Conservation (phyloP, 768 basidiomycete species). For the Xerocomus brunneocitrinus region DNA sequence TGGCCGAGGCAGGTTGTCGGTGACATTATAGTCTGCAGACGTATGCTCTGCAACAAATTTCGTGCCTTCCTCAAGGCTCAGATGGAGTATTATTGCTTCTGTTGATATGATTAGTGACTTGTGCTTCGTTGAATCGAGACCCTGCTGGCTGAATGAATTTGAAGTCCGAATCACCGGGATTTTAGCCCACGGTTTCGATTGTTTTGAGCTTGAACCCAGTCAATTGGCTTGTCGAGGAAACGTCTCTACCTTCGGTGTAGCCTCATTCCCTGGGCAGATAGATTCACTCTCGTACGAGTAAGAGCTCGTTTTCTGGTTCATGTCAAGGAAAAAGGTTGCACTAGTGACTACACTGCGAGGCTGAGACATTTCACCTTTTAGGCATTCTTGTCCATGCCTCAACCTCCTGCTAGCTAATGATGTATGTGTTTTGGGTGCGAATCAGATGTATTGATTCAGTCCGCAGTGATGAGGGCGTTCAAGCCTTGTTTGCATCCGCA, state of each 20-base stretch:
- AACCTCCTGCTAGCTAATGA: neutral
- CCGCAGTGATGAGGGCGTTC: neutral
- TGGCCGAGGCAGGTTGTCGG: too few species aligned
- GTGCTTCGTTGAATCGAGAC: neutral
- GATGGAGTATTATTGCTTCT: too few species aligned
- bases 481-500: too few species aligned
- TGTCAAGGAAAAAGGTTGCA: neutral
- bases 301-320: neutral
- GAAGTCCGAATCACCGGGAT: neutral
- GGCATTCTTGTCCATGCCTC: neutral
- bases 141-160: neutral
- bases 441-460: neutral
- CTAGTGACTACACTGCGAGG: neutral
- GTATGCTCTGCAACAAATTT: too few species aligned
- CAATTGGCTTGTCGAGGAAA: conserved; percentile 25
- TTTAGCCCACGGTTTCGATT: neutral
- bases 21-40: too few species aligned
- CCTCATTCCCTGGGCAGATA: conserved; percentile 35
- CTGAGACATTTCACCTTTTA: conserved; percentile 6
- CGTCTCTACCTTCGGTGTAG: conserved; percentile 13
- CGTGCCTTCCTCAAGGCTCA: too few species aligned
- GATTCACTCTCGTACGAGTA: conserved; percentile 7
- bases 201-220: conserved; percentile 20
- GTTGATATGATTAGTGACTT: too few species aligned
- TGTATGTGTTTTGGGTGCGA: conserved; percentile 7